Evolutionary conservation across 192 early-diverging fungal genomes (phyloP), one percentile per base, ranked within the genome.

Genomic region (Mortierella alpina): DNA sequence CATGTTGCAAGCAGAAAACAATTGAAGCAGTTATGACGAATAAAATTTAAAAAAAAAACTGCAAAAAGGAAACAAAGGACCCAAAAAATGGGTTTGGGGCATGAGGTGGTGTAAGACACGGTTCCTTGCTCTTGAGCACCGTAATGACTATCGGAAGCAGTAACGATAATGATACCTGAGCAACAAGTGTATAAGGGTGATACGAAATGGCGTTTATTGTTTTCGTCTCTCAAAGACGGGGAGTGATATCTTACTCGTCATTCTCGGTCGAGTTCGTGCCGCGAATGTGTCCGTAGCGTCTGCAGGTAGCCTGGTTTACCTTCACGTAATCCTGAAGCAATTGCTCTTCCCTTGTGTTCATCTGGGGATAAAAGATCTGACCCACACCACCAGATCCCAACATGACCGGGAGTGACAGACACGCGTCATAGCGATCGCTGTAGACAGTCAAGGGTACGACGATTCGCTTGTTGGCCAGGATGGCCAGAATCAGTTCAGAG

Each of bases 401-500:
- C 10, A 93, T 91, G 7, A 86, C 88, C 0, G 94, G 94, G 87
- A 91, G 86, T 5, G 91, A 90, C 45, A 95, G 68, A 62, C 91
- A 91, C 65, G 84, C 87, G 58, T 84, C 88, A 46, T 85, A 85
- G 46, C 78, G 72, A 42, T 89, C 87, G 61, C 90, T 75, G 64
- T 86, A 96, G 63, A 91, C 87, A 52, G 87, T 86, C 17, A 96
- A 72, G 1, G 93, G 93, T 57, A 90, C 84, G 7, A 96, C 88
- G 56, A 87, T 87, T 68, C 82, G 85, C 42, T 90, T 88, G 75
- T 96, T 89, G 56, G 89, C 73, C 13, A 92, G 63, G 59, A 96
- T 87, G 11, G 85, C 77, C 54, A 91, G 82, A 54, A 87, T 86
- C 44, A 96, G 69, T 13, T 83, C 83, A 1, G 93, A 86, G 0